Evolutionary conservation across 2,329 filamentous ascomycete species (phyloP), one percentile per base, ranked within the genome.

Genomic region (Calonectria naviculata): DNA sequence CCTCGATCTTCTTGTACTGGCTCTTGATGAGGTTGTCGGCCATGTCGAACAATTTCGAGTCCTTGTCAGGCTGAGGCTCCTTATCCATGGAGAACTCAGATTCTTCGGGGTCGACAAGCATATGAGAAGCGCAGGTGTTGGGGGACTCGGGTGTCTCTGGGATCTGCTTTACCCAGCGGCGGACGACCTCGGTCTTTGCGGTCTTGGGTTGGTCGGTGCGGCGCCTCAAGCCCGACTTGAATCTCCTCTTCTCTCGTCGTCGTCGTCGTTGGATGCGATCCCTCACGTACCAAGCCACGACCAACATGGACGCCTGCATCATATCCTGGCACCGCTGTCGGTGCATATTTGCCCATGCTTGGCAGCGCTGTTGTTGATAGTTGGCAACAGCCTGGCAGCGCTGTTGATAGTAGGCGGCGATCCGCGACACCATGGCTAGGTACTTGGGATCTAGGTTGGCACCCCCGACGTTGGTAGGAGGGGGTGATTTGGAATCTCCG

Each of bases 221-320:
- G 67, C 81, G 80, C 58, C 78, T 79, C 67, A 87, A 79, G 15
- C 83, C 84, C 10, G 80, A 79, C 64, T 81, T 81, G 74, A 87
- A 87, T 21, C 79, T 77, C 21, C 83, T 81, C 80, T 83, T 85
- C 75, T 84, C 80, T 63, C 82, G 79, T 74, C 80, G 81, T 49
- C 85, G 81, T 31, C 85, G 81, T 36, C 85, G 82, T 70, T 83
- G 80, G 73, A 87, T 85, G 36, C 85, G 84, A 74, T 87, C 86
- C 49, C 86, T 83, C 49, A 87, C 83, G 73, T 87, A 87, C 86
- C 86, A 87, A 15, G 86, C 86, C 36, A 87, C 85, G 5, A 87
- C 84, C 26, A 87, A 77, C 83, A 87, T 87, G 68, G 86, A 84
- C 0, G 85, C 85, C 73, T 86, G 85, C 80, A 84, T 86, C 81